These are phyloP conservation scores for Pythium sukuiense DNA, from an alignment of 352 stramenopile genomes.

Conservation along the genomic window DNA sequence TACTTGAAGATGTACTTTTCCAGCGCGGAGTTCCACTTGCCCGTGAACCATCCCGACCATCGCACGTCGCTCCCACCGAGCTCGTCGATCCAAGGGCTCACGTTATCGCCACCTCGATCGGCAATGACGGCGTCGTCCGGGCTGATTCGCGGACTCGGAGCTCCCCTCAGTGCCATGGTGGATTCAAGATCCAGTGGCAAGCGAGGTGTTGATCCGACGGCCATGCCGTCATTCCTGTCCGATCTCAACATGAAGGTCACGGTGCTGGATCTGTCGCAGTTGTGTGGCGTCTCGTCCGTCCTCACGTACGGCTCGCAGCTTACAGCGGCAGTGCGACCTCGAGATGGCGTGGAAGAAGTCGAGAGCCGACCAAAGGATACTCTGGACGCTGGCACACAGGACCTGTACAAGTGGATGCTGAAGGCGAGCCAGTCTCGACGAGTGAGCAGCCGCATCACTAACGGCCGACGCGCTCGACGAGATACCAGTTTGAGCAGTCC, in stretches of 20 bases:
- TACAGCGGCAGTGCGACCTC: not conserved
- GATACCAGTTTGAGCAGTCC: conserved; percentile 14
- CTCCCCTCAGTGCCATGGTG: not conserved
- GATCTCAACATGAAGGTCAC: conserved; percentile 74
- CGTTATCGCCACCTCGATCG: conserved; percentile 50
- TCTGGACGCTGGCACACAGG: conserved; percentile 22
- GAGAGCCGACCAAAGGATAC: not conserved
- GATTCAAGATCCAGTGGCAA: conserved; percentile 36
- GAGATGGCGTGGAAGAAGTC: not conserved
- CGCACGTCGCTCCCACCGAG: conserved; percentile 53
- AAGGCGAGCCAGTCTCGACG: conserved; percentile 18
- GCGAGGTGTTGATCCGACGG: conserved; percentile 42
- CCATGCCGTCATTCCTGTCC: conserved; percentile 45
- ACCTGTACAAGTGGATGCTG: conserved; percentile 33
- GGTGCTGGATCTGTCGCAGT: conserved; percentile 67
- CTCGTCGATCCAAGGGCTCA: conserved; percentile 31
- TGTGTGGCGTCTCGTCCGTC: conserved; percentile 75
- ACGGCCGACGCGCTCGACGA: conserved; percentile 3
- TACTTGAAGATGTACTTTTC: conserved; percentile 77
- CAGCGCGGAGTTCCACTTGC: conserved; percentile 63
- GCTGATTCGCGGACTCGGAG: conserved; percentile 7
- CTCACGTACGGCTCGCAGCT: conserved; percentile 59
- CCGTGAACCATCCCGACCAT: conserved; percentile 69
- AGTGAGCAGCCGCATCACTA: conserved; percentile 12
- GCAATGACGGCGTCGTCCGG: conserved; percentile 22